Evolutionary conservation across 257 asterid species (phyloP).

Genomic region (Jacaranda mimosifolia): DNA sequence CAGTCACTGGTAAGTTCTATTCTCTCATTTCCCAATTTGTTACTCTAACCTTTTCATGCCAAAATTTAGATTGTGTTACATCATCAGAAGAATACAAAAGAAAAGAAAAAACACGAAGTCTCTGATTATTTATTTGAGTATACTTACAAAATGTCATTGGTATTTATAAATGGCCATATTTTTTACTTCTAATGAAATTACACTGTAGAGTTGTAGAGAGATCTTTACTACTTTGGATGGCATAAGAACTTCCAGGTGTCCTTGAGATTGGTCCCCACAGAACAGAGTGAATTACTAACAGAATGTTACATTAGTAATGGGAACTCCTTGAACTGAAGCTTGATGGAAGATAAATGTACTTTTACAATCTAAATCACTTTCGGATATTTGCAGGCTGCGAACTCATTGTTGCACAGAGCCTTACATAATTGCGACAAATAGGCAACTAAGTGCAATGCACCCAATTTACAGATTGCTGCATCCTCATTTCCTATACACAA

Average conservation of each 20-base stretch:
- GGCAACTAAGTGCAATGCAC: conserved; percentile 86
- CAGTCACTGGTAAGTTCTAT: conserved; percentile 70
- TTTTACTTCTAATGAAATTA: background rate
- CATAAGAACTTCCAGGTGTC: no score
- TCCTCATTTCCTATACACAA: conserved; percentile 88
- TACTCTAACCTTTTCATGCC: background rate
- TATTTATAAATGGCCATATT: background rate
- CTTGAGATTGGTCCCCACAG: no score
- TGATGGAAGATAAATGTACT: no score
- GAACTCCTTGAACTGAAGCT: no score
- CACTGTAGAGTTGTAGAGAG: background rate
- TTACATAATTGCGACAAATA: conserved; percentile 70
- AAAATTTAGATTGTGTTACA: background rate
- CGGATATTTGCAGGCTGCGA: conserved; percentile 59
- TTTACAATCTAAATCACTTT: background rate
- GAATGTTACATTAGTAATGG: no score
- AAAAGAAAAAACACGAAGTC: background rate
- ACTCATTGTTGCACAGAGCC: conserved; percentile 84
- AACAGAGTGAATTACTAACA: no score
- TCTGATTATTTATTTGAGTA: background rate
- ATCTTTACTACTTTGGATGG: no score
- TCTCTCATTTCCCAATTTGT: background rate
- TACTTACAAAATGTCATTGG: background rate
- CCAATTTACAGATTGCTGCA: conserved; percentile 70
- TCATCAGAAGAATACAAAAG: background rate